These are phyloP conservation scores for Fusarium lyarnte DNA, from an alignment of 2,329 filamentous ascomycete genomes.

Conservation along the genomic window DNA sequence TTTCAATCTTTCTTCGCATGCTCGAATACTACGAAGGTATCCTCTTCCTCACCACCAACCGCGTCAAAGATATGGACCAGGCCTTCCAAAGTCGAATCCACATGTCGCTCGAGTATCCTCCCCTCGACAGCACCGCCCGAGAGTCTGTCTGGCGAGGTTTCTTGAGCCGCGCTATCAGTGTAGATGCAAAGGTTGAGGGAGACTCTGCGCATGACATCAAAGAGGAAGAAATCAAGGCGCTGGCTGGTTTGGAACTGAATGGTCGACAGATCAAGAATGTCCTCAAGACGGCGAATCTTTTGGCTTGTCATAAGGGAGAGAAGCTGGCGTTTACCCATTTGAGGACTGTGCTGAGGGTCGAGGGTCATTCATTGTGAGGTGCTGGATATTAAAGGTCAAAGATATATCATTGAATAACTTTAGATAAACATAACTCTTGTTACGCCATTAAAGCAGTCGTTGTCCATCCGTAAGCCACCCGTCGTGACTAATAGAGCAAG, in stretches of 20 bases:
- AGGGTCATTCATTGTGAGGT: conserved; percentile 42
- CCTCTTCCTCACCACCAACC: conserved; percentile 61
- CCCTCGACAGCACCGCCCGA: conserved; percentile 50
- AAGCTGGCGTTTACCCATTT: conserved; percentile 44
- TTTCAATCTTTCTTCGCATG: conserved; percentile 53
- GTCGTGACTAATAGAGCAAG: background rate
- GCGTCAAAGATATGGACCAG: conserved; percentile 55
- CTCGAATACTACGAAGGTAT: conserved; percentile 61
- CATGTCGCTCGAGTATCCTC: conserved; percentile 58
- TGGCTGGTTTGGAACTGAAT: conserved; percentile 56
- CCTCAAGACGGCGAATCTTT: conserved; percentile 50
- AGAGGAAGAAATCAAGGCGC: conserved; percentile 45
- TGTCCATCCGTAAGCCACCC: background rate
- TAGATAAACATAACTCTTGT: background rate
- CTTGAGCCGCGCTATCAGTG: conserved; percentile 45
- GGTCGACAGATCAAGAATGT: conserved; percentile 63
- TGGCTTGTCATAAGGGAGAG: conserved; percentile 47
- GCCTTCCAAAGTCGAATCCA: conserved; percentile 61
- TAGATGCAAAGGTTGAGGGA: conserved; percentile 34
- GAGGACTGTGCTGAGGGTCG: conserved; percentile 45
- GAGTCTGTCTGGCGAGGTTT: conserved; percentile 54
- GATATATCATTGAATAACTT: background rate
- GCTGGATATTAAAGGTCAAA: background rate
- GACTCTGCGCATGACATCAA: conserved; percentile 45
- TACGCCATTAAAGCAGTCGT: background rate